Evolutionary conservation across 352 stramenopile species (phyloP).

Genomic region (Phytophthora cryptogea): DNA sequence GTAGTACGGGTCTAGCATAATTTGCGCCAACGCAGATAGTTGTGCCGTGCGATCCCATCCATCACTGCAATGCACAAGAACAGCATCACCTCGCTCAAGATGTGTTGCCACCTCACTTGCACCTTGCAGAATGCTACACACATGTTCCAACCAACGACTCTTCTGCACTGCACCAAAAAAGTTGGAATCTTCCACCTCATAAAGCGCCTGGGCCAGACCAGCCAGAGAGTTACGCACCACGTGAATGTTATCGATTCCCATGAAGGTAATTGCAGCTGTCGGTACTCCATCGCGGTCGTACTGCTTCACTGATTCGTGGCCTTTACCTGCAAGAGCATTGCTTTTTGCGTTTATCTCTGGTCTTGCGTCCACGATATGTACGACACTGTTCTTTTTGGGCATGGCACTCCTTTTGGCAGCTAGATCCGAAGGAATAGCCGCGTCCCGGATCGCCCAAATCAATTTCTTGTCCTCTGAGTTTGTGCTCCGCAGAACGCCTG

Average conservation of each 20-base stretch:
- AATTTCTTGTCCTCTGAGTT: slow-evolving; percentile 90
- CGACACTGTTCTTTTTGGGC: slow-evolving; percentile 73
- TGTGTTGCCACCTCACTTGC: slow-evolving; percentile 76
- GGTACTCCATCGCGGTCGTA: slow-evolving; percentile 78
- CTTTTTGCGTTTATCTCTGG: slow-evolving; percentile 91
- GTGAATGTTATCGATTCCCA: slow-evolving; percentile 91
- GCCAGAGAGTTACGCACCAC: slow-evolving; percentile 78
- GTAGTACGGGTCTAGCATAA: slow-evolving; percentile 89
- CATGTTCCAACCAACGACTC: slow-evolving; percentile 83
- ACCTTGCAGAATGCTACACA: slow-evolving; percentile 78
- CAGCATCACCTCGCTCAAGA: slow-evolving; percentile 74
- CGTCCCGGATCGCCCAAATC: slow-evolving; percentile 89
- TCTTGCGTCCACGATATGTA: slow-evolving; percentile 91
- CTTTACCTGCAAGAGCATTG: slow-evolving; percentile 90
- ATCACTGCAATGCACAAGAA: slow-evolving; percentile 86
- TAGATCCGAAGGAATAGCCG: slow-evolving; percentile 54
- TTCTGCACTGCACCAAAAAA: slow-evolving; percentile 88
- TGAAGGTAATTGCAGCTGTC: slow-evolving; percentile 83
- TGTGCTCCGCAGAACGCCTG: slow-evolving; percentile 93
- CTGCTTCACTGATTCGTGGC: slow-evolving; percentile 88
- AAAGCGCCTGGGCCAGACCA: slow-evolving; percentile 70
- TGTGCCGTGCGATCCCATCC: slow-evolving; percentile 86
- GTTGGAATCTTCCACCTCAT: slow-evolving; percentile 86
- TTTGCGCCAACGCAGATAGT: slow-evolving; percentile 70
- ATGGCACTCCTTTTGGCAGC: slow-evolving; percentile 27